Percentiles rank a stretch among this genome's conserved stretches.
Conservation (phyloP, 1,284 basidiomycete species). For the Apiotrichum domesticum region DNA sequence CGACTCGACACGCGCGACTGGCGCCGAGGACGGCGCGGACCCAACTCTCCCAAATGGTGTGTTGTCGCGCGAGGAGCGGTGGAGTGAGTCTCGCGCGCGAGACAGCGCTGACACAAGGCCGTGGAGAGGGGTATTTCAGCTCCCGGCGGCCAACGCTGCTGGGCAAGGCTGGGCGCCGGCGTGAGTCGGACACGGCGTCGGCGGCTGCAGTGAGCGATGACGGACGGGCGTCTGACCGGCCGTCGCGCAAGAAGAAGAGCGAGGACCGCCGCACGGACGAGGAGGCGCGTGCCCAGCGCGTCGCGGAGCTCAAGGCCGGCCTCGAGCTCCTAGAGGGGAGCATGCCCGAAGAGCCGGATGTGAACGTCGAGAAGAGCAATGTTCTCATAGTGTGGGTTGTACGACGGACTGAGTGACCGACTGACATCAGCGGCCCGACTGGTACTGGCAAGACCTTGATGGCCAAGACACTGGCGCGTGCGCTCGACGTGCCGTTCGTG, state of each 20-base stretch:
- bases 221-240: neutral
- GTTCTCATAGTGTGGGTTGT: conserved; percentile 70
- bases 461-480: conserved; percentile 73
- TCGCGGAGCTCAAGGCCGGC: conserved; percentile 14
- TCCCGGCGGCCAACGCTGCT: conserved; percentile 48
- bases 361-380: conserved; percentile 81
- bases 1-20: conserved; percentile 26
- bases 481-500: conserved; percentile 86
- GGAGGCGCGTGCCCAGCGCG: neutral
- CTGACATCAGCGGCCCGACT: conserved; percentile 42
- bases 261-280: conserved; percentile 1
- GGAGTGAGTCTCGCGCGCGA: conserved; percentile 34
- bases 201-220: neutral
- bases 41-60: conserved; percentile 36
- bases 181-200: neutral
- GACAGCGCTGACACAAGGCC: conserved; percentile 19
- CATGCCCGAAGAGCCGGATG: conserved; percentile 13
- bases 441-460: conserved; percentile 75
- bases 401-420: neutral
- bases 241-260: neutral
- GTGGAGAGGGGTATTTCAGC: conserved; percentile 42
- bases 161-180: conserved; percentile 9
- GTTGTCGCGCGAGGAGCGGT: conserved; percentile 33
- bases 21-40: conserved; percentile 30
- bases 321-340: conserved; percentile 2